Evolutionary conservation across 2,329 filamentous ascomycete genomes (phyloP).

Genomic region (Byssochlamys sp.): DNA sequence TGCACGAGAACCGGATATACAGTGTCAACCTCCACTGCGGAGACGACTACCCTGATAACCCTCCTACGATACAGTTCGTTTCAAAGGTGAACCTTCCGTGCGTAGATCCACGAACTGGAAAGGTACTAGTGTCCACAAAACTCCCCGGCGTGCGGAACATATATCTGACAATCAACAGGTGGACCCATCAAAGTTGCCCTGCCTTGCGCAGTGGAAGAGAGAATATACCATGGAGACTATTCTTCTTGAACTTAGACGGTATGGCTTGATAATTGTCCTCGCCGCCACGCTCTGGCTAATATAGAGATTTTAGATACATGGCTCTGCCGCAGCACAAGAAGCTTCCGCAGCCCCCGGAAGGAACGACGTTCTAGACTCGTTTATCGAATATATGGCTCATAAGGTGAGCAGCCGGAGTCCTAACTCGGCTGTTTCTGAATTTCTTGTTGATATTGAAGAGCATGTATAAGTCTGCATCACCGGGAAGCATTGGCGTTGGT

Average conservation of each 20-base stretch:
- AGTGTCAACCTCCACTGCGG: slow-evolving; percentile 95
- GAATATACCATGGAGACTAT: slow-evolving; percentile 94
- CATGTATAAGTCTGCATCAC: slow-evolving; percentile 32
- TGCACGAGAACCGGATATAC: slow-evolving; percentile 98
- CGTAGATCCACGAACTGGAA: slow-evolving; percentile 69
- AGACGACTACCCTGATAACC: slow-evolving; percentile 74
- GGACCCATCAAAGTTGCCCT: slow-evolving; percentile 72
- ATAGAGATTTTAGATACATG: slow-evolving; percentile 62
- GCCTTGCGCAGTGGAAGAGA: slow-evolving; percentile 80
- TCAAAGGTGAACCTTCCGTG: slow-evolving; percentile 95
- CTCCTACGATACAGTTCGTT: slow-evolving; percentile 83
- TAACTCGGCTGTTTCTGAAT: slow-evolving; percentile 6
- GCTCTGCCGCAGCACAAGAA: slow-evolving; percentile 86
- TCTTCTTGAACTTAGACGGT: slow-evolving; percentile 75
- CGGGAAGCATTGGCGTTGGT: slow-evolving; percentile 23
- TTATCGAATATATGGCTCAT: slow-evolving; percentile 13
- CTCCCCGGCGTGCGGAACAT: background rate
- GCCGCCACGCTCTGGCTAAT: slow-evolving; percentile 20
- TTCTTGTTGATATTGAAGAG: slow-evolving; percentile 18
- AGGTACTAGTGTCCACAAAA: slow-evolving; percentile 37
- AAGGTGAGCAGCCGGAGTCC: slow-evolving; percentile 20
- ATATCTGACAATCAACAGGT: slow-evolving; percentile 44
- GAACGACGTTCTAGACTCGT: slow-evolving; percentile 48
- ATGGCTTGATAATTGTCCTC: slow-evolving; percentile 12
- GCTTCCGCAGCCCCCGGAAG: slow-evolving; percentile 84